Evolutionary conservation across 1,284 basidiomycete species (phyloP).

Genomic region (Leccinum angustisporum): DNA sequence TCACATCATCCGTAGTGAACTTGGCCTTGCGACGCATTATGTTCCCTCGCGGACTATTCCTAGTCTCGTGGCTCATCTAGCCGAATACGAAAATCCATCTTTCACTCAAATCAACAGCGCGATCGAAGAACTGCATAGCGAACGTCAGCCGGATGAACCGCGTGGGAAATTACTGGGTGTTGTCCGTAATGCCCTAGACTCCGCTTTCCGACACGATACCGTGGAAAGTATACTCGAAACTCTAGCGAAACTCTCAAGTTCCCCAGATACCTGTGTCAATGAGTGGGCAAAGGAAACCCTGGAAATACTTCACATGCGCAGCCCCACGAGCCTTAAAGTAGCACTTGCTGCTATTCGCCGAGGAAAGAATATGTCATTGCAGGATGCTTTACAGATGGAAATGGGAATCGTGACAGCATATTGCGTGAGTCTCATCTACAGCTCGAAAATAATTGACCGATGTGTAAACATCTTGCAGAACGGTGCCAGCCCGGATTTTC

Average conservation of each 20-base stretch:
- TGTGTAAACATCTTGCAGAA: conserved; percentile 43
- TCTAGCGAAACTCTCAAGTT: conserved; percentile 48
- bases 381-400: conserved; percentile 79
- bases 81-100: conserved; percentile 57
- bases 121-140: conserved; percentile 68
- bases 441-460: conserved; percentile 14
- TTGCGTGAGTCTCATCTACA: conserved; percentile 55
- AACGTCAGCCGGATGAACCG: conserved; percentile 59
- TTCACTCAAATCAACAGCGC: conserved; percentile 50
- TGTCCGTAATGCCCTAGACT: conserved; percentile 74
- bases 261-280: conserved; percentile 47
- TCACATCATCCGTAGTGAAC: conserved; percentile 54
- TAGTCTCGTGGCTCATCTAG: conserved; percentile 61
- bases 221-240: conserved; percentile 71
- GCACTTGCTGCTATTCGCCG: conserved; percentile 75
- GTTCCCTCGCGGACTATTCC: conserved; percentile 76
- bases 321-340: conserved; percentile 89
- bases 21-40: conserved; percentile 90
- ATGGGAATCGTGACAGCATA: conserved; percentile 77
- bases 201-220: conserved; percentile 67
- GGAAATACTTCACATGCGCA: conserved; percentile 63
- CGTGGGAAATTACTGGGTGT: conserved; percentile 58
- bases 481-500: conserved; percentile 80
- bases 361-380: conserved; percentile 63
- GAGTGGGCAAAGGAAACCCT: conserved; percentile 78